phyloP scores from a whole-genome alignment of 2,329 filamentous ascomycete species.

The Balansia obtecta region DNA sequence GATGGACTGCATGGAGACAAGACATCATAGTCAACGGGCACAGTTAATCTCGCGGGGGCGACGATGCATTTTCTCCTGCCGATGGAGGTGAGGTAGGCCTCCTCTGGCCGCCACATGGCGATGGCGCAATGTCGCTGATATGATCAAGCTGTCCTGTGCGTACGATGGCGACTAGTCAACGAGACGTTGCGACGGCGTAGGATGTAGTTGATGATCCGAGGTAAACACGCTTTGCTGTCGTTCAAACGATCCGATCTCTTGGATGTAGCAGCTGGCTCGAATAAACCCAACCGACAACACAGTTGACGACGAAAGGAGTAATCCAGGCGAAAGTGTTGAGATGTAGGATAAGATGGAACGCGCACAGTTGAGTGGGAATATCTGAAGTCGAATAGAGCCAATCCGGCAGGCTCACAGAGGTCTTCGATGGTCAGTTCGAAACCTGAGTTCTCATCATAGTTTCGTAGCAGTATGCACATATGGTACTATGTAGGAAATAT shows the following conservation, averaged over 20 bases:
- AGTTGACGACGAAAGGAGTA: background rate
- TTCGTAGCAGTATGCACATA: background rate
- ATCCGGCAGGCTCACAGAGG: background rate
- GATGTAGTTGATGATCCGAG: background rate
- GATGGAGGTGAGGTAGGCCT: background rate
- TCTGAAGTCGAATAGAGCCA: background rate
- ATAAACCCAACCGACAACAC: background rate
- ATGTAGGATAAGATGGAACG: background rate
- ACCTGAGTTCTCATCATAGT: background rate
- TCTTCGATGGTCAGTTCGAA: background rate
- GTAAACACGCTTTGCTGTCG: background rate
- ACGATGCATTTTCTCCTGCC: background rate
- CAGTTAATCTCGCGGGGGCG: background rate
- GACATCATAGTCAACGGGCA: background rate
- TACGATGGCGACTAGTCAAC: background rate
- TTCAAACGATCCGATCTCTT: background rate
- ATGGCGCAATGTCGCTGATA: background rate
- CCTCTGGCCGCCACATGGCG: background rate
- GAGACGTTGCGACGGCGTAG: background rate
- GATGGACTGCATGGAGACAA: background rate
- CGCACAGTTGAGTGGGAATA: background rate
- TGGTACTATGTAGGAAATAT: background rate
- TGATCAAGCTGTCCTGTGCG: background rate
- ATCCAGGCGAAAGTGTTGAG: background rate
- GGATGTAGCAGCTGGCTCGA: background rate